Evolutionary conservation across 139 green algal genomes (phyloP).

Genomic region (Coelastrella sp.): DNA sequence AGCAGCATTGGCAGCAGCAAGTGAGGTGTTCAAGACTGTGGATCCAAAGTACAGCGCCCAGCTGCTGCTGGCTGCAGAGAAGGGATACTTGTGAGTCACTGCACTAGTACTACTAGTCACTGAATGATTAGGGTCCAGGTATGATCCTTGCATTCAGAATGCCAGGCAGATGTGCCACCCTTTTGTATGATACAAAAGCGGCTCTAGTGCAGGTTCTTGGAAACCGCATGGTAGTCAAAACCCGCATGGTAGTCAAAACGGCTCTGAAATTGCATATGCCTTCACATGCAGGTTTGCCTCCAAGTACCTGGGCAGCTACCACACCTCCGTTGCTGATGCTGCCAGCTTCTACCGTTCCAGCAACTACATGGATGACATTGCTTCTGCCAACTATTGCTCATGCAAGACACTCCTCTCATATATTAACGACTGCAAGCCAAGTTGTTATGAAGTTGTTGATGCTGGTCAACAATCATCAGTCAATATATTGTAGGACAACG

Average conservation of each 20-base stretch:
- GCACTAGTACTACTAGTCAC: no score
- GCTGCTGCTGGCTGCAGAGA: conserved; percentile 33
- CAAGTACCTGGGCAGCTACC: conserved; percentile 45
- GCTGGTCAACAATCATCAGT: no score
- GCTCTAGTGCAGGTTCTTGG: neutral
- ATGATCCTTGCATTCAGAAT: neutral
- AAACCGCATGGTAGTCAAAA: neutral
- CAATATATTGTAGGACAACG: no score
- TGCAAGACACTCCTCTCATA: no score
- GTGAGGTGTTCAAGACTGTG: conserved; percentile 25
- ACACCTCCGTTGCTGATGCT: conserved; percentile 36
- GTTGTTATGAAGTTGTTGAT: no score
- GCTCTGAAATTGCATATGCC: neutral
- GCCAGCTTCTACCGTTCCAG: conserved; percentile 42
- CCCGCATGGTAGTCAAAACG: neutral
- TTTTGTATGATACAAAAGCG: neutral
- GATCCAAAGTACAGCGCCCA: conserved; percentile 29
- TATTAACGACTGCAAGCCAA: no score
- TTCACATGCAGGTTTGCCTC: conserved; percentile 38
- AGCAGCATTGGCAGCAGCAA: conserved; percentile 41
- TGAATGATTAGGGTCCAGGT: no score
- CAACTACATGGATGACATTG: conserved; percentile 50
- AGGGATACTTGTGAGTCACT: conserved; percentile 34
- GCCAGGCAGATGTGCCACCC: neutral
- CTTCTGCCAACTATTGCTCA: no score